Base-by-base conservation (phyloP, 2,329 filamentous ascomycete genomes). In the Aspergillus ochraceoroseus region DNA sequence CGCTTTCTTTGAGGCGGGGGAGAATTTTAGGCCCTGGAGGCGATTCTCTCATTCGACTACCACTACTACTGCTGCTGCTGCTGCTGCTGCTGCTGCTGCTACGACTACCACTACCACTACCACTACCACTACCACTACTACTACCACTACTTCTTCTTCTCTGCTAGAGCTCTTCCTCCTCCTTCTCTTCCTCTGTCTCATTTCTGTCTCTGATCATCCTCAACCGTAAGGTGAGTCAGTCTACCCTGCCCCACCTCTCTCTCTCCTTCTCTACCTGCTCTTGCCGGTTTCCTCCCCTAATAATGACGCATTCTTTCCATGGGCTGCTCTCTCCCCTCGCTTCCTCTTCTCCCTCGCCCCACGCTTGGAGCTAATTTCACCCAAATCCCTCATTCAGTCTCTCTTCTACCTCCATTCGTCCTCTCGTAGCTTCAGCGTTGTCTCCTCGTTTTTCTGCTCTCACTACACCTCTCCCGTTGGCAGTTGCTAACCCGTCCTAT, bases 251-350 rank as follows among this genome's bases (percentile, higher is more conserved):
- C n/a, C n/a, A n/a, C n/a, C n/a, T n/a, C n/a, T n/a, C n/a, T n/a
- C n/a, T n/a, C n/a, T 39, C 19, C 35, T 20, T 19, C 35, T 39
- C 38, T 20, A 27, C 19, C 41, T 15, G 22, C 22, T 43, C 8
- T 31, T 13, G 28, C 20, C 31, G 28, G 32, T 18, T 32, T 34
- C 18, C 39, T 23, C 44, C 46, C 53, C 49, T 52, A 53, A 57
- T 58, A 54, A 63, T 63, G 61, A 63, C 61, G 61, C 61, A 63
- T 62, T 58, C 50, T 52, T 56, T 48, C 49, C 51, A 48, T 38
- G 15, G 32, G 30, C 30, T 34, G 8, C 28, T 32, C 40, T 32
- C 27, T 29, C 40, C 43, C 35, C 40, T 43, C 35, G 43, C 38
- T 40, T 22, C 30, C 34, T 15, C 18, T 14, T 17, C 20, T 22